A percentile compares a stretch with the other conserved stretches of the same genome.
These are phyloP conservation scores for Penicillium lagena DNA, from an alignment of 495 filamentous ascomycete species.

Conservation along the genomic window DNA sequence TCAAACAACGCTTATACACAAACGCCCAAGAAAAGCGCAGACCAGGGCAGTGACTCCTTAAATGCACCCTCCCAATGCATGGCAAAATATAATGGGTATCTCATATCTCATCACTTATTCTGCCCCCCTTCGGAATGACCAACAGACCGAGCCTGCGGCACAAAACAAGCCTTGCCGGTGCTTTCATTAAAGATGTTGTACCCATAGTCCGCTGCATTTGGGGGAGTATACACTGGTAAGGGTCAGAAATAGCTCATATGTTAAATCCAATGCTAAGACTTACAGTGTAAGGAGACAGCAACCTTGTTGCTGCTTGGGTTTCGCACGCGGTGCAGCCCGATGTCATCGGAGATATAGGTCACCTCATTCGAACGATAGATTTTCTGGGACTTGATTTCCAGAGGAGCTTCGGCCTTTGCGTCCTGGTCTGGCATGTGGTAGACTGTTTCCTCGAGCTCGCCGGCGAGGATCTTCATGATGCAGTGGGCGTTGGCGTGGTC, in stretches of 20 bases:
- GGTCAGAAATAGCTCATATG: neutral
- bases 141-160: conserved; percentile 21
- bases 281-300: conserved; percentile 79
- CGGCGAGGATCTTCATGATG: conserved; percentile 47
- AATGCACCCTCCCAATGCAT: too few relatives aligned
- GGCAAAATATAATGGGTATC: too few relatives aligned
- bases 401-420: conserved; percentile 2
- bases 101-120: too few relatives aligned
- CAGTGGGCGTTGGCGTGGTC: conserved; percentile 82
- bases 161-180: conserved; percentile 50
- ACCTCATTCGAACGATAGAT: conserved; percentile 49
- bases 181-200: conserved; percentile 65
- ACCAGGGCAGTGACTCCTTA: too few relatives aligned
- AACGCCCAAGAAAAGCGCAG: too few relatives aligned
- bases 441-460: conserved; percentile 66
- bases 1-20: too few relatives aligned
- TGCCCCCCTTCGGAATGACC: too few relatives aligned
- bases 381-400: conserved; percentile 19
- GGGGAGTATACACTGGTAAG: conserved; percentile 60
- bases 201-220: conserved; percentile 70
- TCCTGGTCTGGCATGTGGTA: conserved; percentile 57
- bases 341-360: conserved; percentile 72
- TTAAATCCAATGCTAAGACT: conserved; percentile 16
- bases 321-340: conserved; percentile 74
- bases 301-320: conserved; percentile 61